A percentile compares a stretch with the other conserved stretches of the same genome.
Conservation (phyloP, 306 rosid species). For the Malus domestica region DNA sequence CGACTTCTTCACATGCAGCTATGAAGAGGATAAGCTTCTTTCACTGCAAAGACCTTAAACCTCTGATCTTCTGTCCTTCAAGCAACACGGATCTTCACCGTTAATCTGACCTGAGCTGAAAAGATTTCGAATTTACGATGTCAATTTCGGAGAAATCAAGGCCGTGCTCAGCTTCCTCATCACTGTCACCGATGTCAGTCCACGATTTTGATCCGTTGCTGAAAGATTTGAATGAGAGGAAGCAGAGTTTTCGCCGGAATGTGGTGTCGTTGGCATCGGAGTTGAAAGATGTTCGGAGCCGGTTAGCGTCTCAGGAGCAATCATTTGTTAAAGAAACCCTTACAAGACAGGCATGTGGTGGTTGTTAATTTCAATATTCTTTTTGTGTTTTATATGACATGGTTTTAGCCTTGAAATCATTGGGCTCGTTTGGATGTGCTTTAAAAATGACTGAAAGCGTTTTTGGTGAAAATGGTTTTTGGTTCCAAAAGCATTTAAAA, state of each 20-base stretch:
- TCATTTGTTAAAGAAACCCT: conserved; percentile 56
- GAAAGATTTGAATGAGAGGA: conserved; percentile 76
- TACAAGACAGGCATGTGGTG: conserved; percentile 66
- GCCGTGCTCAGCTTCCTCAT: conserved; percentile 14
- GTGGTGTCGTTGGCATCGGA: conserved; percentile 85
- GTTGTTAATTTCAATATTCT: conserved; percentile 10
- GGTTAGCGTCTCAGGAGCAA: conserved; percentile 76
- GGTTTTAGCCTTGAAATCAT: conserved; percentile 14
- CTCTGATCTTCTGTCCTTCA: conserved; percentile 2
- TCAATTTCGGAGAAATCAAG: conserved; percentile 43
- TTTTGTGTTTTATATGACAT: conserved; percentile 20
- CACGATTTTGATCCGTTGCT: conserved; percentile 71
- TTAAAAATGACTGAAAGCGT: no score
- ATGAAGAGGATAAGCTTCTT: conserved; percentile 27
- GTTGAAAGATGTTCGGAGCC: conserved; percentile 75
- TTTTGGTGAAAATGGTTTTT: no score
- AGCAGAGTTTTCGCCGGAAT: conserved; percentile 80
- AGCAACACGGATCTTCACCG: not conserved
- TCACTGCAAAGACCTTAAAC: conserved; percentile 16
- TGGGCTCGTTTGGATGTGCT: no score
- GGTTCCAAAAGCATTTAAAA: no score
- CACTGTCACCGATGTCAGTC: conserved; percentile 11
- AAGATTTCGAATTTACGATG: conserved; percentile 31
- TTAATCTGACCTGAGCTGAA: conserved; percentile 8
- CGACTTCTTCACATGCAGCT: conserved; percentile 40